Conservation (phyloP, 73 alveolate genomes). For the Paramecium tetraurelia region DNA sequence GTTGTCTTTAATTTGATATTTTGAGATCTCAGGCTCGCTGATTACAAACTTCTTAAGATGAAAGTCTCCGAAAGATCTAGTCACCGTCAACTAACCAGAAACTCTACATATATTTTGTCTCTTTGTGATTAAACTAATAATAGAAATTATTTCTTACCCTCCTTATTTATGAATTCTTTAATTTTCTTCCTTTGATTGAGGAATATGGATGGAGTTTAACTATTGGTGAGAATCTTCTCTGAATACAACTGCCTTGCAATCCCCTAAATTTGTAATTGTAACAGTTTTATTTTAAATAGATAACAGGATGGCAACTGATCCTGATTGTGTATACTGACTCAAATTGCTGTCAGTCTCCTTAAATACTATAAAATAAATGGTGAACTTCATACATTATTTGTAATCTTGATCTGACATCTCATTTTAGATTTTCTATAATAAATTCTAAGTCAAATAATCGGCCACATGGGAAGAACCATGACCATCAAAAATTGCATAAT, state of each 20-base stretch:
- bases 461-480: conserved; percentile 12
- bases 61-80: conserved; percentile 29
- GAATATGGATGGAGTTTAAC: not conserved
- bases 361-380: not conserved
- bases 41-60: not conserved
- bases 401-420: not conserved
- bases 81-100: not conserved
- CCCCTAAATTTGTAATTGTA: conserved; percentile 33
- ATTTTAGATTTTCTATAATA: not conserved
- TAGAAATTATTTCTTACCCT: not conserved
- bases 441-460: not conserved
- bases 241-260: not conserved
- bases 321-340: not conserved
- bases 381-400: not conserved
- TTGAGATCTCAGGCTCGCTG: conserved; percentile 6
- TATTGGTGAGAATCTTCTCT: not conserved
- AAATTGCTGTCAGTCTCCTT: not conserved
- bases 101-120: not conserved
- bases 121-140: not conserved
- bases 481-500: conserved; percentile 42
- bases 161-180: not conserved
- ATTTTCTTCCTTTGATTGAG: not conserved
- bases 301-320: conserved; percentile 16
- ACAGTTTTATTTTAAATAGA: conserved; percentile 34
- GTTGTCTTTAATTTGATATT: not conserved